Percentiles rank a stretch among this genome's conserved stretches.
phyloP scores from a whole-genome alignment of 352 stramenopile species.

The Globisporangium spinosum region DNA sequence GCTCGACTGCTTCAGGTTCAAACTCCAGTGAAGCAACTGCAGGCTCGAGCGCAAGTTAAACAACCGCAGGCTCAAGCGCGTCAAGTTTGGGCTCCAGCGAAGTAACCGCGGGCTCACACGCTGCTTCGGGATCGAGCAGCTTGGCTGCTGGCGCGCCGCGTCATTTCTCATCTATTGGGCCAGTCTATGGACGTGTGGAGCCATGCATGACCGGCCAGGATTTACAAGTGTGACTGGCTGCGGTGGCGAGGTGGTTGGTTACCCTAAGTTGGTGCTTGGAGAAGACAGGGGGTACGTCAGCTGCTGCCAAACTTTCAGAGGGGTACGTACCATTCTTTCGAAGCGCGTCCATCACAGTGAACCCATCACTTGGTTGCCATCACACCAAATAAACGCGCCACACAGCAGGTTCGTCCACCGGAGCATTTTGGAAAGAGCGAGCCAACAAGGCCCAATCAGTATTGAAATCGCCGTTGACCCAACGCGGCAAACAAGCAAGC shows the following conservation, averaged over 20 bases:
- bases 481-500: background rate
- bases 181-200: too few species aligned
- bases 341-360: background rate
- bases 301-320: background rate
- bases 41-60: background rate
- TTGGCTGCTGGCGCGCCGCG: background rate
- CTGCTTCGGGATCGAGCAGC: background rate
- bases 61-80: background rate
- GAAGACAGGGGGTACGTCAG: constrained; percentile 1
- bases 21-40: background rate
- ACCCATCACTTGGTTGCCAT: background rate
- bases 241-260: too few species aligned
- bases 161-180: too few species aligned
- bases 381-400: too few species aligned
- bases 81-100: background rate
- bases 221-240: too few species aligned
- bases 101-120: background rate
- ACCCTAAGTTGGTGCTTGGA: background rate
- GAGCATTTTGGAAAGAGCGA: background rate
- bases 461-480: constrained; percentile 1
- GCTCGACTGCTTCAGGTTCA: background rate
- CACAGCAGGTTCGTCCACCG: background rate
- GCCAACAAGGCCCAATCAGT: background rate
- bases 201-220: too few species aligned
- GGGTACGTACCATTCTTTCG: background rate